Conservation (phyloP, 2,329 filamentous ascomycete genomes). For the Periglandula ipomoeae region DNA sequence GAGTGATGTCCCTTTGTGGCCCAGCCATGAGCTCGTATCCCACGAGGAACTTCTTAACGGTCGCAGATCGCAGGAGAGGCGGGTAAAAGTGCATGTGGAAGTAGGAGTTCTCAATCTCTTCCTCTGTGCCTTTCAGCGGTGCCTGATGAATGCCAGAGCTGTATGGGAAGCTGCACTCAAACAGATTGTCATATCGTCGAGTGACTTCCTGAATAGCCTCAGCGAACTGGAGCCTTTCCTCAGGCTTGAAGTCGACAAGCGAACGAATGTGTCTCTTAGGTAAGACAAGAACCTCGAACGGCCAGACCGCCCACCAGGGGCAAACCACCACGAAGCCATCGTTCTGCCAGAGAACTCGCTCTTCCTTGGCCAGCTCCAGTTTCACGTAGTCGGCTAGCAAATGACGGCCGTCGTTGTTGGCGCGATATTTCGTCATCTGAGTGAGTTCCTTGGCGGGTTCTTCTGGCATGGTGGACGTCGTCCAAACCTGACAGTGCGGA, state of each 20-base stretch:
- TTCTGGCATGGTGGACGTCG: slow-evolving; percentile 81
- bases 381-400: slow-evolving; percentile 80
- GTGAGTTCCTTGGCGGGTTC: slow-evolving; percentile 73
- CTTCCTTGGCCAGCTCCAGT: slow-evolving; percentile 70
- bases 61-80: slow-evolving; percentile 82
- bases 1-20: slow-evolving; percentile 96
- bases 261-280: slow-evolving; percentile 76
- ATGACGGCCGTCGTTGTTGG: slow-evolving; percentile 62
- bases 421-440: slow-evolving; percentile 70
- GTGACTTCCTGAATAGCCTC: slow-evolving; percentile 83
- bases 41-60: slow-evolving; percentile 91
- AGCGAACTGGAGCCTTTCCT: slow-evolving; percentile 66
- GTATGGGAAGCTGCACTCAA: slow-evolving; percentile 94
- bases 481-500: slow-evolving; percentile 95
- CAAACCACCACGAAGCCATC: slow-evolving; percentile 76
- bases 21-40: slow-evolving; percentile 96
- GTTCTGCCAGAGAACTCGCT: slow-evolving; percentile 86
- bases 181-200: slow-evolving; percentile 89
- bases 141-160: slow-evolving; percentile 96
- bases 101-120: slow-evolving; percentile 81
- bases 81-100: slow-evolving; percentile 98
- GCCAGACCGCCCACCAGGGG: slow-evolving; percentile 98
- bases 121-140: slow-evolving; percentile 68
- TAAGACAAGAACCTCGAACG: slow-evolving; percentile 88
- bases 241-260: slow-evolving; percentile 67